Conservation (phyloP, 257 asterid species). For the Nyctanthes arbortristis region DNA sequence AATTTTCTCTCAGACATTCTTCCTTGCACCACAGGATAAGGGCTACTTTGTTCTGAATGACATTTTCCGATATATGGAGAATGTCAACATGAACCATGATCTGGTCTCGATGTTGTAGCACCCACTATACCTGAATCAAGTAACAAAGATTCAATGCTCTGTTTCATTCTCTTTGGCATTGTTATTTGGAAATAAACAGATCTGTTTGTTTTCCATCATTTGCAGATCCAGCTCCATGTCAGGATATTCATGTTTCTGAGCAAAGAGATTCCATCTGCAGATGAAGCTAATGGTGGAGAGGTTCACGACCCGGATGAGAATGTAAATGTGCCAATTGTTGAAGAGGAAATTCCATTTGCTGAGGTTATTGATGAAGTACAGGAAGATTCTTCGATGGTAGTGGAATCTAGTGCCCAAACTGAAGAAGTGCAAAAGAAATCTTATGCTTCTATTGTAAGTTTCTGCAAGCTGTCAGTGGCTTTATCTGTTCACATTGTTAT, state of each 20-base stretch:
- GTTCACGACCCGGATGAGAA: conserved; percentile 80
- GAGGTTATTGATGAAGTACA: conserved; percentile 77
- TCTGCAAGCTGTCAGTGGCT: conserved; percentile 2
- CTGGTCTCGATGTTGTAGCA: conserved; percentile 44
- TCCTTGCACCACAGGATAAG: neutral
- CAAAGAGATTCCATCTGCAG: conserved; percentile 49
- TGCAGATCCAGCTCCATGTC: conserved; percentile 50
- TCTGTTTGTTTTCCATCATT: neutral
- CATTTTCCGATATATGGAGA: conserved; percentile 57
- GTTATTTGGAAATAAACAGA: conserved; percentile 2
- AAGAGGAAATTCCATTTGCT: conserved; percentile 73
- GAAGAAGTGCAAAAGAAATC: conserved; percentile 84
- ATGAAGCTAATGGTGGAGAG: conserved; percentile 63
- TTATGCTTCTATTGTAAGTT: conserved; percentile 90
- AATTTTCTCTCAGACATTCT: neutral
- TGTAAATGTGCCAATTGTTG: conserved; percentile 51
- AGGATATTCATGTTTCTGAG: conserved; percentile 56
- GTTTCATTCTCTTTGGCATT: neutral
- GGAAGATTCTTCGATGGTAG: conserved; percentile 42
- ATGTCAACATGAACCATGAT: conserved; percentile 27
- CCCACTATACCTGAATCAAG: conserved; percentile 61
- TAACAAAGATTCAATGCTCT: conserved; percentile 28
- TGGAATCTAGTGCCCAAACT: conserved; percentile 52
- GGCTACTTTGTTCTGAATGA: neutral
- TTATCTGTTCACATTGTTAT: neutral